phyloP scores from a whole-genome alignment of 2,329 filamentous ascomycete species.

The Sporothrix protearum region DNA sequence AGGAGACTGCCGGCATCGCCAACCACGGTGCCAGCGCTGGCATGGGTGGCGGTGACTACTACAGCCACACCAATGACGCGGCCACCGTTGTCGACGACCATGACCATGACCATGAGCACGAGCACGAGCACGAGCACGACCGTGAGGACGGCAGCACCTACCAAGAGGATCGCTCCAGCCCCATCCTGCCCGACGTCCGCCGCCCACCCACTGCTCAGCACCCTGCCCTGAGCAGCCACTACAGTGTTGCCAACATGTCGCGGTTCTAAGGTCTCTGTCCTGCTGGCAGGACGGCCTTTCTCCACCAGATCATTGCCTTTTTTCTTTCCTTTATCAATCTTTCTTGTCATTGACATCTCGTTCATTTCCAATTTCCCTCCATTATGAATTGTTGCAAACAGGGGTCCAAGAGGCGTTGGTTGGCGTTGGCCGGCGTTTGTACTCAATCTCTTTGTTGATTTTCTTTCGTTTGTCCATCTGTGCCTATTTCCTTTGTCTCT shows the following conservation, averaged over 20 bases:
- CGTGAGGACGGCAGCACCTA: conserved; percentile 25
- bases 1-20: conserved; percentile 40
- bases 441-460: not conserved
- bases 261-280: conserved; percentile 39
- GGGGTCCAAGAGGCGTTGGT: conserved; percentile 3
- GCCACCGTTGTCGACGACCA: conserved; percentile 14
- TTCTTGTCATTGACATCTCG: not conserved
- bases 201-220: conserved; percentile 58
- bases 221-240: conserved; percentile 44
- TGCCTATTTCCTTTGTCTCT: not conserved
- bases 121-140: conserved; percentile 16
- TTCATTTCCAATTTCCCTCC: not conserved
- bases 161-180: conserved; percentile 45
- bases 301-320: not conserved
- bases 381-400: not conserved
- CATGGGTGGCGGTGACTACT: conserved; percentile 27
- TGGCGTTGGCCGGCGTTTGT: conserved; percentile 14
- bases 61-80: conserved; percentile 18
- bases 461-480: not conserved
- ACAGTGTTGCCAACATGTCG: conserved; percentile 44
- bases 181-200: conserved; percentile 53
- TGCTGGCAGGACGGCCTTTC: not conserved
- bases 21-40: conserved; percentile 33
- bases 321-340: not conserved
- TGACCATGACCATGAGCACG: conserved; percentile 8